Percentiles rank a stretch among this genome's conserved stretches.
Evolutionary conservation across 495 filamentous ascomycete genomes (phyloP).

Genomic region (Penicillium herquei): DNA sequence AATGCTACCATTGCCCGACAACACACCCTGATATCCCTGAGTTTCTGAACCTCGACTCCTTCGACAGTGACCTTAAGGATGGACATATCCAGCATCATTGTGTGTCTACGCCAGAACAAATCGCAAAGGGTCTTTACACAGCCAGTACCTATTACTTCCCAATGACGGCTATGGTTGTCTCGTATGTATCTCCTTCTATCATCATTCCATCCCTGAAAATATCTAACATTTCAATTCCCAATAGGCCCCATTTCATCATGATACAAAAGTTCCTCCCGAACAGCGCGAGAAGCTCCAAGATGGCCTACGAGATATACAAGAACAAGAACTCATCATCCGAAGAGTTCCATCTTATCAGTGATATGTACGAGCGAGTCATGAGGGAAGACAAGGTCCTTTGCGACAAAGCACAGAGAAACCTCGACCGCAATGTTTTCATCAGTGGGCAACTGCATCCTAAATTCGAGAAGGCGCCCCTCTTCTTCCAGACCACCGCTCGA

Average conservation of each 20-base stretch:
- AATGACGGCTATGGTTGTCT: constrained; percentile 42
- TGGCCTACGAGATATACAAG: constrained; percentile 51
- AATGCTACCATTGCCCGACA: constrained; percentile 62
- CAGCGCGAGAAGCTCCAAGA: constrained; percentile 30
- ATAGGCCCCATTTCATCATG: constrained; percentile 48
- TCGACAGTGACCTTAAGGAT: constrained; percentile 40
- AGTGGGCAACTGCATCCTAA: constrained; percentile 51
- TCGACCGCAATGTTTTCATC: constrained; percentile 45
- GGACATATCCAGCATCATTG: constrained; percentile 46
- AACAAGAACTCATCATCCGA: constrained; percentile 40
- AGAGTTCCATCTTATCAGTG: constrained; percentile 39
- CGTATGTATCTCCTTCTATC: constrained; percentile 33
- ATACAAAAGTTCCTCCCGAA: constrained; percentile 47
- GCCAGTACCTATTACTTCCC: constrained; percentile 48
- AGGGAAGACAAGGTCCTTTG: constrained; percentile 49
- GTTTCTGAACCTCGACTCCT: constrained; percentile 42
- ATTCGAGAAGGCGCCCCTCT: constrained; percentile 48
- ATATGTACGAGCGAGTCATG: constrained; percentile 45
- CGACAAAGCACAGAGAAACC: constrained; percentile 45
- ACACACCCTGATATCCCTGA: constrained; percentile 49
- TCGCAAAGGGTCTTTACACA: constrained; percentile 32
- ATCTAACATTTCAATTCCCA: neutral
- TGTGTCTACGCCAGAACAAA: constrained; percentile 37
- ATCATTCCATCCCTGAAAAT: neutral
- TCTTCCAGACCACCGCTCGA: constrained; percentile 44